Evolutionary conservation across 352 stramenopile genomes (phyloP).

Genomic region (Pythium phragmiticola): DNA sequence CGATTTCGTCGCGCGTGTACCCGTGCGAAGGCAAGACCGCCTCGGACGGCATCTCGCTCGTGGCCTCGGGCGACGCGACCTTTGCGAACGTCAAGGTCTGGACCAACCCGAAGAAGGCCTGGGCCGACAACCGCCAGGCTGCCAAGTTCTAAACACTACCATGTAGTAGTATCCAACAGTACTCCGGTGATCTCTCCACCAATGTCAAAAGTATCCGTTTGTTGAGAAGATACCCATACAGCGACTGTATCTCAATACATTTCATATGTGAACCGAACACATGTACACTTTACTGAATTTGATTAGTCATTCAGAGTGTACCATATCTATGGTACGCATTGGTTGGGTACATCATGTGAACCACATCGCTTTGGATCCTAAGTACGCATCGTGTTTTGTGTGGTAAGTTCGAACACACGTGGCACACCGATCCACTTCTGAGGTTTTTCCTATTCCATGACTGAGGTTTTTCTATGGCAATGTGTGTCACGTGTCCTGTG

Average conservation of each 20-base stretch:
- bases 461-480: background rate
- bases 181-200: too few species aligned
- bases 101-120: conserved; percentile 63
- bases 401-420: conserved; percentile 2
- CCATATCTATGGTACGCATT: background rate
- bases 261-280: background rate
- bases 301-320: background rate
- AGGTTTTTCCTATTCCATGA: background rate
- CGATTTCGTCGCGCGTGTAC: conserved; percentile 65
- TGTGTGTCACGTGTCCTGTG: conserved; percentile 1
- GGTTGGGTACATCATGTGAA: background rate
- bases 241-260: background rate
- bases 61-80: conserved; percentile 38
- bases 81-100: conserved; percentile 69
- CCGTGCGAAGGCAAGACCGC: conserved; percentile 45
- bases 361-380: background rate
- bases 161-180: background rate
- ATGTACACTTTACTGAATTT: background rate
- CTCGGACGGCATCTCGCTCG: conserved; percentile 58
- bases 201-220: background rate
- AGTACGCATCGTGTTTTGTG: background rate
- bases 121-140: conserved; percentile 42
- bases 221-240: background rate
- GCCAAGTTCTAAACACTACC: conserved; percentile 4
- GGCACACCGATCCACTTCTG: background rate